phyloP scores from a whole-genome alignment of 106 monocot species.

The Amphibolis antarctica region DNA sequence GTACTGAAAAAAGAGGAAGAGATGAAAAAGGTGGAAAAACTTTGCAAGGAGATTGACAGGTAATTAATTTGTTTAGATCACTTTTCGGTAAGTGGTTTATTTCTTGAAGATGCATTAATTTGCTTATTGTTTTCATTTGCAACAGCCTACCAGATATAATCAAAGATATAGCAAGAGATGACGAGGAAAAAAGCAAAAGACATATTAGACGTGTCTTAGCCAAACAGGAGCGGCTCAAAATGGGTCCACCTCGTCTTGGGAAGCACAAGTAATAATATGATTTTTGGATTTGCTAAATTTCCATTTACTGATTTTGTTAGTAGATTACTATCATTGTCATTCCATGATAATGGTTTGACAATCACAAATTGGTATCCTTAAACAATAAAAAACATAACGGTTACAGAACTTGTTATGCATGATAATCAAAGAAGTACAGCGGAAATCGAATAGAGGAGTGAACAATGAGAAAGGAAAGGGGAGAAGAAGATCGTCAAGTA shows the following conservation, averaged over 20 bases:
- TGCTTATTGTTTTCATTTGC: background rate
- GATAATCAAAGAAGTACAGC: no score
- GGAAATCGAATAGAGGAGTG: no score
- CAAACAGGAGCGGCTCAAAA: slow-evolving; percentile 63
- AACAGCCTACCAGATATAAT: slow-evolving; percentile 68
- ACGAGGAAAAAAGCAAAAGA: slow-evolving; percentile 62
- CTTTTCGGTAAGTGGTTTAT: background rate
- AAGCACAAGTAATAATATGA: slow-evolving; percentile 63
- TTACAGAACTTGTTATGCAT: no score
- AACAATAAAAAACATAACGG: no score
- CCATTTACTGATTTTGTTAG: background rate
- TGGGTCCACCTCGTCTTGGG: slow-evolving; percentile 81
- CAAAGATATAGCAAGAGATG: slow-evolving; percentile 79
- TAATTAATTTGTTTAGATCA: slow-evolving; percentile 3
- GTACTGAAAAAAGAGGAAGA: slow-evolving; percentile 50
- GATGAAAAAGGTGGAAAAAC: slow-evolving; percentile 39
- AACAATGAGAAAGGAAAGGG: no score
- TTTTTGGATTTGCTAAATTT: background rate
- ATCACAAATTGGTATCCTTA: no score
- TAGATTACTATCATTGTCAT: background rate
- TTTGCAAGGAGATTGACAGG: slow-evolving; percentile 80
- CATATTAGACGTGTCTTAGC: slow-evolving; percentile 54
- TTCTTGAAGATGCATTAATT: background rate
- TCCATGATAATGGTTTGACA: no score
- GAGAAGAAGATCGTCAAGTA: no score